Evolutionary conservation across 1,284 basidiomycete species (phyloP).

Genomic region (Serendipita sp.): DNA sequence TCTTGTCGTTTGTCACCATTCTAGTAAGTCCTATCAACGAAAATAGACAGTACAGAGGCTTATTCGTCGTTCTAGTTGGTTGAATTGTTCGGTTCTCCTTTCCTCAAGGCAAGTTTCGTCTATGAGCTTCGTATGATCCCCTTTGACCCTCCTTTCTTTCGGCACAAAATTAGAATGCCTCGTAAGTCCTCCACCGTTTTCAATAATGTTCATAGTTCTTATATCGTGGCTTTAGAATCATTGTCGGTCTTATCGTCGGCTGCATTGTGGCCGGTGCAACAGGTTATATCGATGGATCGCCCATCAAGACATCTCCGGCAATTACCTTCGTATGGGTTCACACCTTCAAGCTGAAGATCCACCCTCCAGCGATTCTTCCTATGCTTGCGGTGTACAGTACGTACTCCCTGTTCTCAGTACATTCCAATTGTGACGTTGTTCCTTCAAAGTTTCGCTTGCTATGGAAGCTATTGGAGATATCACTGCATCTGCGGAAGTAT

Average conservation of each 20-base stretch:
- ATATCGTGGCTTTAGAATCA: conserved; percentile 35
- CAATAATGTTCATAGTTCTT: conserved; percentile 16
- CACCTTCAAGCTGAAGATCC: conserved; percentile 65
- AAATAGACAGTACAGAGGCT: conserved; percentile 26
- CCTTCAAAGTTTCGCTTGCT: conserved; percentile 41
- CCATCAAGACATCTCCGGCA: conserved; percentile 49
- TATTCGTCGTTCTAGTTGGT: conserved; percentile 19
- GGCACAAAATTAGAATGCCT: conserved; percentile 10
- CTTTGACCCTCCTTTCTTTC: conserved; percentile 23
- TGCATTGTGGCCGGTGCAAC: conserved; percentile 65
- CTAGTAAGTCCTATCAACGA: conserved; percentile 29
- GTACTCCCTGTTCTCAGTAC: conserved; percentile 11
- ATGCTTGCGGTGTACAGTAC: conserved; percentile 68
- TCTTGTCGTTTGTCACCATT: conserved; percentile 67
- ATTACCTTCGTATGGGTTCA: conserved; percentile 77
- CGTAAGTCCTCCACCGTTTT: background rate
- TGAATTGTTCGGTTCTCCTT: conserved; percentile 68
- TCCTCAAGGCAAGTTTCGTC: conserved; percentile 45
- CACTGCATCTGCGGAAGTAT: conserved; percentile 73
- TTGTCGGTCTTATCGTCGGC: conserved; percentile 59
- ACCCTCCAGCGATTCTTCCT: conserved; percentile 69
- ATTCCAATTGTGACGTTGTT: conserved; percentile 5
- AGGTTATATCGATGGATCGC: conserved; percentile 55
- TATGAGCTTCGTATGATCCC: conserved; percentile 8
- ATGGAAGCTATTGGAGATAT: conserved; percentile 84